These are phyloP conservation scores for Carex pumila DNA, from an alignment of 176 grass and related monocot genomes.

Conservation along the genomic window DNA sequence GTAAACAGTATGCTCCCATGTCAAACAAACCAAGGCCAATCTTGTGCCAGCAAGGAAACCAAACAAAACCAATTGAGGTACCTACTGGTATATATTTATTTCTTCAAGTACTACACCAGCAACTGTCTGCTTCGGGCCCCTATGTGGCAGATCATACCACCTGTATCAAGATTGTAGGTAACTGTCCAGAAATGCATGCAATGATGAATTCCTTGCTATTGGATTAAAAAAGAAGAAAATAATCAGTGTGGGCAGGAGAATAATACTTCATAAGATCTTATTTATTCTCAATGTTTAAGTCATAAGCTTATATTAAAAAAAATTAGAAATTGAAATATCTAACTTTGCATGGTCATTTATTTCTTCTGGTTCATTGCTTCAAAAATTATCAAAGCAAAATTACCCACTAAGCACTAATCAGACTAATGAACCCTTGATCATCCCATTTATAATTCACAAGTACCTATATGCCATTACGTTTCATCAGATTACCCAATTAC, in stretches of 20 bases:
- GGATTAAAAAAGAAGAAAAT: slow-evolving; percentile 10
- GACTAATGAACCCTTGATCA: not conserved
- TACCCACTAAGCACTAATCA: not conserved
- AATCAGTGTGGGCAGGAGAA: not conserved
- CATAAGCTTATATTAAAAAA: not conserved
- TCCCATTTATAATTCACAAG: not conserved
- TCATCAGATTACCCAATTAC: not conserved
- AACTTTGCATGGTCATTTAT: not conserved
- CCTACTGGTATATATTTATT: slow-evolving; percentile 35
- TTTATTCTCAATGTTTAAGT: not conserved
- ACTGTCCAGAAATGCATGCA: slow-evolving; percentile 89
- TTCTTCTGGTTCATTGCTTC: not conserved
- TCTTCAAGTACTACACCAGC: slow-evolving; percentile 80
- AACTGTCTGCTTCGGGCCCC: slow-evolving; percentile 44
- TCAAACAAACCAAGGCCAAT: too few relatives aligned
- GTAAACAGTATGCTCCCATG: too few relatives aligned
- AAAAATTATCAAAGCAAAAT: not conserved
- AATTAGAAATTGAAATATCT: not conserved
- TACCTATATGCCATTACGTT: not conserved
- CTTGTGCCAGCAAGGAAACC: too few relatives aligned
- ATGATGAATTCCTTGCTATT: slow-evolving; percentile 66
- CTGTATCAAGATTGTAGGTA: slow-evolving; percentile 86
- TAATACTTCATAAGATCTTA: not conserved
- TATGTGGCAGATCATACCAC: slow-evolving; percentile 91
- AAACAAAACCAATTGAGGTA: too few relatives aligned